phyloP scores from a whole-genome alignment of 108 stramenopile species.

The Nitzschia sp. region DNA sequence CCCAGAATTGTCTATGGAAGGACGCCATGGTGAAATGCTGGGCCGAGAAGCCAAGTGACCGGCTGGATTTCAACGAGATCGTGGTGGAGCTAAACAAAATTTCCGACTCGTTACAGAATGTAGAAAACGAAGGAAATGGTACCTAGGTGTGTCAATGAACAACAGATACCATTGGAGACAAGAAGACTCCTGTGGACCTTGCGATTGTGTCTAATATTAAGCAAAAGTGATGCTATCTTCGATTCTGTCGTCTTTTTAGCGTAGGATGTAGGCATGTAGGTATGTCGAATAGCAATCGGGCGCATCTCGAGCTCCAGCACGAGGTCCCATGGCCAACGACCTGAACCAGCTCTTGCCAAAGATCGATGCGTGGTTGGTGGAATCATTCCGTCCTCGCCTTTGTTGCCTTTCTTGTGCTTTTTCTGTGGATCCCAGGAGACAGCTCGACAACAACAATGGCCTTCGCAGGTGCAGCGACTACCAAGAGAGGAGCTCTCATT shows the following conservation, averaged over 20 bases:
- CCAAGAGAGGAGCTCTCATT: conserved; percentile 51
- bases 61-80: conserved; percentile 84
- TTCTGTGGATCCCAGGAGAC: neutral
- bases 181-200: too few relatives aligned
- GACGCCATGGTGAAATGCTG: conserved; percentile 95
- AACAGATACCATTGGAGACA: too few relatives aligned
- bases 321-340: too few relatives aligned
- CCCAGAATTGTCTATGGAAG: conserved; percentile 87
- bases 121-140: neutral
- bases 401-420: neutral
- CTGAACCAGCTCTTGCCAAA: too few relatives aligned
- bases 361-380: too few relatives aligned
- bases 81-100: conserved; percentile 71
- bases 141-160: too few relatives aligned
- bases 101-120: conserved; percentile 7
- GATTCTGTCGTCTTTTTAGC: too few relatives aligned
- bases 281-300: too few relatives aligned
- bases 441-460: conserved; percentile 1
- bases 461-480: conserved; percentile 4
- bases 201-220: too few relatives aligned
- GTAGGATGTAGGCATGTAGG: too few relatives aligned
- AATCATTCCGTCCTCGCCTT: neutral
- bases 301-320: too few relatives aligned
- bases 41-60: conserved; percentile 82
- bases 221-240: too few relatives aligned